Base-by-base conservation (phyloP, 2,329 filamentous ascomycete genomes). In the Alternaria panax region DNA sequence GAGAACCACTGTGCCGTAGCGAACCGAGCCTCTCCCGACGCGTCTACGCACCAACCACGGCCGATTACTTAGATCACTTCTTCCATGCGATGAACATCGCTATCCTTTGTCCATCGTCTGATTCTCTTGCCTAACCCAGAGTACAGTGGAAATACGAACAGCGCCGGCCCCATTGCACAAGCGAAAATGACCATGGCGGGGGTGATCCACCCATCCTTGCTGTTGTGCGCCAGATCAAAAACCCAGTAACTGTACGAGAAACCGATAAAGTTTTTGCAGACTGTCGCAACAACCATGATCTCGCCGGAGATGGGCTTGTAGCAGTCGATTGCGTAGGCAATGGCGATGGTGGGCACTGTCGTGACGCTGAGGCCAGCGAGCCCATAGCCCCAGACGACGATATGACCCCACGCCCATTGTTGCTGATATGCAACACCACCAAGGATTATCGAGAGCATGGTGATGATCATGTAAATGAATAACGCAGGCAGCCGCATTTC, bases 401-500 rank as follows among this genome's bases (percentile, higher is more conserved):
- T 82, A 5, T 78, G 78, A 30, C 77, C 75, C 83, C 83, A 85
- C 0, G 78, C 75, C 83, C 82, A 85, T 41, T 79, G 70, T 5
- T 73, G 71, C 60, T 83, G 78, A 64, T 84, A 85, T 27, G 81
- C 83, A 11, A 84, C 64, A 0, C 80, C 81, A 27, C 83, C 84
- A 4, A 85, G 73, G 9, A 82, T 76, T 55, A 80, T 77, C 2
- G 81, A 82, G 25, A 85, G 70, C 25, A 83, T 75, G 4, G 84
- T 82, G 14, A 84, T 81, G 27, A 86, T 71, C 66, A 85, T 72
- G 64, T 83, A 86, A 0, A 85, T 83, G 57, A 67, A 66, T 11
- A 76, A 51, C 0, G 72, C 72, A 0, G 82, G 81, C 50, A 87
- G 67, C 24, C 85, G 78, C 85, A 87, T 87, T 66, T 87, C 85